Conservation (phyloP, 768 basidiomycete genomes). For the Tremella mesenterica region DNA sequence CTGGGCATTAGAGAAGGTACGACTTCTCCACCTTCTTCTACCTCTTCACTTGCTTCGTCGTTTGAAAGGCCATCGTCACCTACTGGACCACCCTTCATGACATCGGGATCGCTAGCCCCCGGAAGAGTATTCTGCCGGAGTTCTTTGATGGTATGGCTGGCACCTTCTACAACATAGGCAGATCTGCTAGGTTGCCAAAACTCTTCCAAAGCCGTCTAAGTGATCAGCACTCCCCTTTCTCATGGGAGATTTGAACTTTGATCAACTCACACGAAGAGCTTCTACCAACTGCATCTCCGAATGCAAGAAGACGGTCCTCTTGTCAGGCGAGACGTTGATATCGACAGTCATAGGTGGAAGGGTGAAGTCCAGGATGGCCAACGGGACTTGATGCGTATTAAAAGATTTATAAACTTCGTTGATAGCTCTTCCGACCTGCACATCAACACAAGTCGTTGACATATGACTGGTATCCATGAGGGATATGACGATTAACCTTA, state of each 20-base stretch:
- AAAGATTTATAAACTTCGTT: conserved; percentile 89
- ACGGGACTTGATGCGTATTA: conserved; percentile 64
- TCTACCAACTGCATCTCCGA: conserved; percentile 70
- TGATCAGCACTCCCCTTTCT: background rate
- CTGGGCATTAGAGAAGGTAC: background rate
- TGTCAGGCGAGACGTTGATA: conserved; percentile 93
- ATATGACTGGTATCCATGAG: background rate
- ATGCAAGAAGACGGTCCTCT: conserved; percentile 86
- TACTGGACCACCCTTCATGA: background rate
- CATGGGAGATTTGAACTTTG: background rate
- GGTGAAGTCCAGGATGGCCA: conserved; percentile 72
- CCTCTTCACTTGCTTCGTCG: background rate
- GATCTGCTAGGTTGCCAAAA: conserved; percentile 63
- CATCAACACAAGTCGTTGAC: background rate
- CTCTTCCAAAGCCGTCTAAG: conserved; percentile 58
- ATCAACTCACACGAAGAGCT: conserved; percentile 60
- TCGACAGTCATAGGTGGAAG: conserved; percentile 64
- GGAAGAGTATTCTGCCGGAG: conserved; percentile 2
- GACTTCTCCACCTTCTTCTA: background rate
- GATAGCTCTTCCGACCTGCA: conserved; percentile 74
- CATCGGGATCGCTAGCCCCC: background rate
- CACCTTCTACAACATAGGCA: conserved; percentile 55
- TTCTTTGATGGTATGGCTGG: conserved; percentile 22
- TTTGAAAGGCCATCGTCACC: background rate
- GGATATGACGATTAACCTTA: conserved; percentile 51